phyloP scores from a whole-genome alignment of 805 yeast species.

The Jamesozyma piceae region DNA sequence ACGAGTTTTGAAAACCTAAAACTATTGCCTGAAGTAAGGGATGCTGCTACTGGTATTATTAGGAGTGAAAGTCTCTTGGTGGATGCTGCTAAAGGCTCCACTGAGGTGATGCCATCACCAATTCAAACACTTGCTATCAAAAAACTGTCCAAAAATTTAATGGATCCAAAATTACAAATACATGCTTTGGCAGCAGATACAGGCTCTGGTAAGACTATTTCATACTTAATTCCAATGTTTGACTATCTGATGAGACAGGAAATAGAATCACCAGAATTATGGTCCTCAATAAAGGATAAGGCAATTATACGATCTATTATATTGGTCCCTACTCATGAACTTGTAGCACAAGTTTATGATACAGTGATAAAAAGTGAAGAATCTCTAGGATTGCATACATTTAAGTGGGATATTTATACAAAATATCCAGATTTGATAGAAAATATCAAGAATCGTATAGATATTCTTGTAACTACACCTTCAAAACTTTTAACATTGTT shows the following conservation, averaged over 20 bases:
- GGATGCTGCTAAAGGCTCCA: conserved; percentile 9
- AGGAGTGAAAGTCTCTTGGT: conserved; percentile 35
- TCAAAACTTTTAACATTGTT: conserved; percentile 45
- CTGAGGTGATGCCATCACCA: conserved; percentile 50
- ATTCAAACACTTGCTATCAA: conserved; percentile 70
- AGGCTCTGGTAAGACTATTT: conserved; percentile 94
- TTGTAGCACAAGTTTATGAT: conserved; percentile 67
- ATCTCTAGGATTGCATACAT: conserved; percentile 35
- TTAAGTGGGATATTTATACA: conserved; percentile 56
- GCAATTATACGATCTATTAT: conserved; percentile 58
- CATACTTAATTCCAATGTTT: conserved; percentile 70
- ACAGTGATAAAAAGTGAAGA: conserved; percentile 30
- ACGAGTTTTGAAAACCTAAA: conserved; percentile 56
- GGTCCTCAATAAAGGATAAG: conserved; percentile 29
- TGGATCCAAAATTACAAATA: conserved; percentile 40
- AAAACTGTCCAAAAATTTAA: conserved; percentile 24
- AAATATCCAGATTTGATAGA: conserved; percentile 45
- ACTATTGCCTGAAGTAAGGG: conserved; percentile 58
- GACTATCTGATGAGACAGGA: conserved; percentile 59
- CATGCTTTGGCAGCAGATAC: conserved; percentile 91
- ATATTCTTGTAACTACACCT: conserved; percentile 80
- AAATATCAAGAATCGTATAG: conserved; percentile 46
- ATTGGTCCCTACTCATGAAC: conserved; percentile 83
- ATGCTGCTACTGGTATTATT: conserved; percentile 48
- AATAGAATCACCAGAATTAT: conserved; percentile 28